Evolutionary conservation across 805 yeast species (phyloP).

Genomic region (Suhomyces xylopsoci): DNA sequence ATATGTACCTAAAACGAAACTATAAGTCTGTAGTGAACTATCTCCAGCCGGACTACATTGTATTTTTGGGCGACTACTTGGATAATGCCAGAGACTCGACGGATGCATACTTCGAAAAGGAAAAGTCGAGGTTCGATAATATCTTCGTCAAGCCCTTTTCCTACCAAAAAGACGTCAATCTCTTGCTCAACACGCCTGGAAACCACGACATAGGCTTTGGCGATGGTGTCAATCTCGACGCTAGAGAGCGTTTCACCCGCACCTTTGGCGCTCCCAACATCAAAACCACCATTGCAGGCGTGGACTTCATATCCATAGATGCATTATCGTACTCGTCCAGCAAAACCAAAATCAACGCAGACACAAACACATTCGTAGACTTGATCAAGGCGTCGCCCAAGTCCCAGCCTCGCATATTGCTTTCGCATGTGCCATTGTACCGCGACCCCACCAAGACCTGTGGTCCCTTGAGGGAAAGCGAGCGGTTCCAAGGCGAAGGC

Average conservation of each 20-base stretch:
- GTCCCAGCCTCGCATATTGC: conserved; percentile 17
- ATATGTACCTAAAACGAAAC: conserved; percentile 35
- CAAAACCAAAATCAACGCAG: conserved; percentile 9
- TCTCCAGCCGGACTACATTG: conserved; percentile 34
- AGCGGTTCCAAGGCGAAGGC: conserved; percentile 11
- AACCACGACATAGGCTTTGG: conserved; percentile 29
- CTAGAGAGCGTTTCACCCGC: conserved; percentile 26
- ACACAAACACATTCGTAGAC: conserved; percentile 14
- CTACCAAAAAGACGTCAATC: conserved; percentile 20
- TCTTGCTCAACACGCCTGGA: conserved; percentile 30
- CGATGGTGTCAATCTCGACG: conserved; percentile 19
- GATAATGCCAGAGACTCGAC: conserved; percentile 39
- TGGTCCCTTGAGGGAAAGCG: conserved; percentile 21
- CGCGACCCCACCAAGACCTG: conserved; percentile 17
- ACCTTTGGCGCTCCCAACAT: conserved; percentile 34
- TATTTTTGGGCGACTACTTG: conserved; percentile 42
- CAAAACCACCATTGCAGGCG: conserved; percentile 23
- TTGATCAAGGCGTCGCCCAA: neutral
- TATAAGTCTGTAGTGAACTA: conserved; percentile 30
- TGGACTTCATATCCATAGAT: conserved; percentile 27
- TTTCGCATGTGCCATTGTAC: conserved; percentile 23
- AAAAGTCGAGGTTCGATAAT: conserved; percentile 29
- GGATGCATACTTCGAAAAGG: conserved; percentile 27
- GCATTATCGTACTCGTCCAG: conserved; percentile 17
- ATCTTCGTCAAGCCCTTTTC: conserved; percentile 22